Percentiles rank a stretch among this genome's conserved stretches.
Conservation (phyloP, 345 rosid species). For the Lagerstroemia speciosa region DNA sequence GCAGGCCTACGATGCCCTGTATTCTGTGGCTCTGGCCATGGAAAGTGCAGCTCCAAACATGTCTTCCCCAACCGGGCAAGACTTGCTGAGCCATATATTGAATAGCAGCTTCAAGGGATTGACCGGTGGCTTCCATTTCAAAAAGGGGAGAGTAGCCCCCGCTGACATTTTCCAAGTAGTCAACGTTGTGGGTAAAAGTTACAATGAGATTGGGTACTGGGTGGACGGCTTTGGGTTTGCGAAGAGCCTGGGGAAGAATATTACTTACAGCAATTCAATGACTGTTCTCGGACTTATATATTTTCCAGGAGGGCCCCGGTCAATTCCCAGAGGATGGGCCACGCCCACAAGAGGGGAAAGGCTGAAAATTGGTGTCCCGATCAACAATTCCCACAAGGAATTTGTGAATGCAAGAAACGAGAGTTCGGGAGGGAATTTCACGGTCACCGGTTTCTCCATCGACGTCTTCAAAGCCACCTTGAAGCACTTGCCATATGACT, state of each 20-base stretch:
- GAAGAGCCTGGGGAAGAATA: not conserved
- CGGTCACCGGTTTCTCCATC: conserved; percentile 9
- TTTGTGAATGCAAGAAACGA: conserved; percentile 10
- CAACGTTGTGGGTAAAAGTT: conserved; percentile 18
- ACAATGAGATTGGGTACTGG: conserved; percentile 18
- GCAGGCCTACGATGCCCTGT: not conserved
- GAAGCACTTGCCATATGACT: conserved; percentile 7
- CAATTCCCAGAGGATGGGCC: conserved; percentile 18
- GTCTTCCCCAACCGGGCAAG: not conserved
- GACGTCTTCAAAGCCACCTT: conserved; percentile 12
- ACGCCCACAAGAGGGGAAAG: not conserved
- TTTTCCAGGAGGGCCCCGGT: conserved; percentile 18
- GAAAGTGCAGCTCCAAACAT: not conserved
- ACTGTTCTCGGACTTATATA: conserved; percentile 11
- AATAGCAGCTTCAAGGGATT: conserved; percentile 16
- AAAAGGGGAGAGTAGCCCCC: not conserved
- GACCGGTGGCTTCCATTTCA: conserved; percentile 9
- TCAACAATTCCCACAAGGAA: conserved; percentile 1
- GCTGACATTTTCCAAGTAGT: conserved; percentile 6
- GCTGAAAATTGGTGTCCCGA: conserved; percentile 18
- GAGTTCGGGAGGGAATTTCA: conserved; percentile 3
- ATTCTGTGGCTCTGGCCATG: not conserved
- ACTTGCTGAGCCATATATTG: not conserved
- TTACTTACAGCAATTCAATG: conserved; percentile 12
- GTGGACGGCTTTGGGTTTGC: conserved; percentile 15